A percentile compares a stretch with the other conserved stretches of the same genome.
phyloP scores from a whole-genome alignment of 768 basidiomycete species.

The Tylopilus felleus region DNA sequence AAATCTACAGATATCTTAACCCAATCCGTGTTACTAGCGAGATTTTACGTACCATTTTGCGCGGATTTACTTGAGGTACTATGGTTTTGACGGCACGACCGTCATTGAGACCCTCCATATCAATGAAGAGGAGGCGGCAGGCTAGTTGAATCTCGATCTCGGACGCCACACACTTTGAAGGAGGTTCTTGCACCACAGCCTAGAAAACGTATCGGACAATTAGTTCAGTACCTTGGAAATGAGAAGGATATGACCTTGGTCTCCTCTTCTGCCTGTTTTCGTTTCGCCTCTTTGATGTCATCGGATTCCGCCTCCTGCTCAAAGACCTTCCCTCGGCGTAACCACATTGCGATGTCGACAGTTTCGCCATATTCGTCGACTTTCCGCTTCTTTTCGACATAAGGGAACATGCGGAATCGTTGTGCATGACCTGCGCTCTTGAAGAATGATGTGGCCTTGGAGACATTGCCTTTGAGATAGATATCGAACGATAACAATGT shows the following conservation, averaged over 20 bases:
- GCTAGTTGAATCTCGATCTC: slow-evolving; percentile 75
- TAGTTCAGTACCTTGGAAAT: not conserved
- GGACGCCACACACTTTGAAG: slow-evolving; percentile 85
- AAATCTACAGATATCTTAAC: slow-evolving; percentile 51
- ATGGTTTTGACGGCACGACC: slow-evolving; percentile 97
- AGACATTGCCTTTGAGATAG: slow-evolving; percentile 94
- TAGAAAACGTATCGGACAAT: slow-evolving; percentile 30
- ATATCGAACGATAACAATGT: slow-evolving; percentile 90
- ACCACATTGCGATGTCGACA: slow-evolving; percentile 94
- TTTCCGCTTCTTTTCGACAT: slow-evolving; percentile 85
- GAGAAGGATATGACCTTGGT: slow-evolving; percentile 47
- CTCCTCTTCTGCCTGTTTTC: slow-evolving; percentile 69
- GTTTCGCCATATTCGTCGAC: slow-evolving; percentile 97
- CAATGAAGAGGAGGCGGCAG: slow-evolving; percentile 86
- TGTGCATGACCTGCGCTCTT: slow-evolving; percentile 71
- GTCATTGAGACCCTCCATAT: slow-evolving; percentile 96
- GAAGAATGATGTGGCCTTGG: slow-evolving; percentile 83
- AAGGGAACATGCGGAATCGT: slow-evolving; percentile 96
- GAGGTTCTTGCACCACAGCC: slow-evolving; percentile 78
- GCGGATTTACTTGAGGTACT: slow-evolving; percentile 92
- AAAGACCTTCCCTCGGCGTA: slow-evolving; percentile 84
- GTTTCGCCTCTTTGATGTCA: slow-evolving; percentile 69
- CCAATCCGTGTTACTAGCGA: not conserved
- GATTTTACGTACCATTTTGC: slow-evolving; percentile 71
- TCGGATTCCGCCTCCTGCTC: slow-evolving; percentile 88